A percentile compares a stretch with the other conserved stretches of the same genome.
Conservation (phyloP, 1,284 basidiomycete genomes). For the Termitomyces sp. region DNA sequence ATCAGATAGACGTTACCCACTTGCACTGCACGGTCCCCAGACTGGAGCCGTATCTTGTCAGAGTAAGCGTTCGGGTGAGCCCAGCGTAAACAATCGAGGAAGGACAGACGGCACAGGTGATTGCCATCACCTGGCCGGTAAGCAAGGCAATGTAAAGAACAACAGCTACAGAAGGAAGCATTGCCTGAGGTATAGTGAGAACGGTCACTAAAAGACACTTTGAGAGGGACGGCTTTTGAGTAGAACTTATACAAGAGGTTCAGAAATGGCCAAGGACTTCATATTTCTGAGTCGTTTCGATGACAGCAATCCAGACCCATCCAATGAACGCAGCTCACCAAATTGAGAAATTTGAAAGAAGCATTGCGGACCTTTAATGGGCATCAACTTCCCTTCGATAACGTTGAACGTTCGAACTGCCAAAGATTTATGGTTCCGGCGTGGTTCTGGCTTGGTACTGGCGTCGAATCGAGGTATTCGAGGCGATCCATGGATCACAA, state of each 20-base stretch:
- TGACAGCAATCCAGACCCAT: not conserved
- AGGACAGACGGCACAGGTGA: constrained; percentile 14
- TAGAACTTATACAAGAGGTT: not conserved
- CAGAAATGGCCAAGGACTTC: too few relatives aligned
- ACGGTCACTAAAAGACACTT: too few relatives aligned
- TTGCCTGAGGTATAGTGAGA: not conserved
- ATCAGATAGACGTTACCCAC: constrained; percentile 2
- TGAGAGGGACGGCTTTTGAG: not conserved
- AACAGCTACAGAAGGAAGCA: not conserved
- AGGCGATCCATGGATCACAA: not conserved
- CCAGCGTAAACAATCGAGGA: constrained; percentile 9
- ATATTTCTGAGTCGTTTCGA: not conserved
- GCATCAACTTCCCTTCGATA: not conserved
- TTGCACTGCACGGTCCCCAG: constrained; percentile 11
- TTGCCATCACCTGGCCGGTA: not conserved
- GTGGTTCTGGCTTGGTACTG: not conserved
- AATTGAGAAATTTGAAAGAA: not conserved
- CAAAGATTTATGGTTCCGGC: not conserved
- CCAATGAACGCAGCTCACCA: not conserved
- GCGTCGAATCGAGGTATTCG: not conserved
- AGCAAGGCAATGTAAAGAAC: constrained; percentile 3
- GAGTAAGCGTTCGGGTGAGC: constrained; percentile 8
- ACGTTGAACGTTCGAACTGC: not conserved
- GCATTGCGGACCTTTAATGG: not conserved
- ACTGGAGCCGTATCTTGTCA: constrained; percentile 7